Base-by-base conservation (phyloP, 2,329 filamentous ascomycete species). In the Emericellopsis atlantica region DNA sequence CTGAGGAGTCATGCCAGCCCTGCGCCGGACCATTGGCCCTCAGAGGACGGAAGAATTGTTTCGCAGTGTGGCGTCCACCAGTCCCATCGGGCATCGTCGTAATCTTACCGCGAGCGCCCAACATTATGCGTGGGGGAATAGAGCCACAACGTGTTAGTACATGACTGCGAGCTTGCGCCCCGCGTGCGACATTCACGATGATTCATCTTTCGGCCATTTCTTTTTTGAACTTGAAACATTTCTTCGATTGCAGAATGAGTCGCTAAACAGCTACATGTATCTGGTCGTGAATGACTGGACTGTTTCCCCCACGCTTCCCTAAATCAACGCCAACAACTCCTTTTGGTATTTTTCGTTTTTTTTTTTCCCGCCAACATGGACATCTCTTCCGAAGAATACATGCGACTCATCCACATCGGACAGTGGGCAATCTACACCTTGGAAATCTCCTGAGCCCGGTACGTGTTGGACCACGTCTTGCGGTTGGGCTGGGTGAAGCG, bases 401-500 rank as follows among this genome's bases (percentile, higher is more conserved):
- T 14, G 11, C 24, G 36, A 35, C 18, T 33, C 32, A 15, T 5
- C 12, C 32, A 15, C 9, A 15, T n/a, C 33, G 9, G 8, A n/a
- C 18, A n/a, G 14, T 12, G 26, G 6, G 26, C 26, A 4, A 7
- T 38, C 34, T 40, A 43, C 7, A 40, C 41, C 14, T 39, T 39
- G n/a, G 41, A 43, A 33, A 16, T 40, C 16, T 26, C 29, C 26
- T 18, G 16, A 14, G 36, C 22, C 29, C 34, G 44, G 40, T 56
- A 52, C 2, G 58, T 59, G 51, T 62, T 60, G 15, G 58, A 61
- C 59, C 59, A 64, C 11, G 57, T 55, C 22, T 51, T 54, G 35
- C 53, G 55, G 33, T 51, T 54, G 7, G 56, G 56, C 38, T 54
- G 54, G 31, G 58, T 45, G 0, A 81, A 50, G 22, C 72, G 63